Evolutionary conservation across 2,329 filamentous ascomycete species (phyloP), one percentile per base, ranked within the genome.

Genomic region (Cordyceps fumosorosea): DNA sequence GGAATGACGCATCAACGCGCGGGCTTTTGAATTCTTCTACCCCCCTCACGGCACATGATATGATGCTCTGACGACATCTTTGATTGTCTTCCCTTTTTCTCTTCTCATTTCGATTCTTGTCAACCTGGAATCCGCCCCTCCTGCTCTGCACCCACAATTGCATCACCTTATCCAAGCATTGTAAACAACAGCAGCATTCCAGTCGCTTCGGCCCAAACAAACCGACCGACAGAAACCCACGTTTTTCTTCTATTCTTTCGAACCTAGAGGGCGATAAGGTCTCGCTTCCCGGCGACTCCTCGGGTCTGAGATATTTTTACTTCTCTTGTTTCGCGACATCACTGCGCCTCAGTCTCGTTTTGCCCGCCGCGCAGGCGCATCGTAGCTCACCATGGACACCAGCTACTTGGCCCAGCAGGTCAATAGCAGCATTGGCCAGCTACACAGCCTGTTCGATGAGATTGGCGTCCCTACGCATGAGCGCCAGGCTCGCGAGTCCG

Each of bases 401-500:
- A 91, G 90, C 74, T 96, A 96, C 76, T 82, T 98, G 73, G 90
- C 91, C 69, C 91, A 96, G 75, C 95, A 98, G 84, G 91, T 99
- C 78, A 95, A 91, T 68, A 91, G 85, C 70, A 97, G 96, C 72
- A 92, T 98, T 73, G 86, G 86, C 75, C 92, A 97, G 77, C 84
- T 99, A 64, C 93, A 98, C 77, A 90, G 89, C 67, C 84, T 98
- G 63, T 99, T 97, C 72, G 95, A 99, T 75, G 93, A 99, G 73
- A 99, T 99, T 71, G 95, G 95, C 63, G 90, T 99, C n/a, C 86
- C 93, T 32, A 86, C 80, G 71, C 92, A 96, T 86, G 95, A 98
- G 75, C 89, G 95, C 71, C 92, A 98, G 73, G 83, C 85, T 56
- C 84, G 95, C 70, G 93, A 98, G 74, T 85, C 90, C 73, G 91